Conservation (phyloP, 495 filamentous ascomycete genomes). For the Chaetomidium leptoderma region DNA sequence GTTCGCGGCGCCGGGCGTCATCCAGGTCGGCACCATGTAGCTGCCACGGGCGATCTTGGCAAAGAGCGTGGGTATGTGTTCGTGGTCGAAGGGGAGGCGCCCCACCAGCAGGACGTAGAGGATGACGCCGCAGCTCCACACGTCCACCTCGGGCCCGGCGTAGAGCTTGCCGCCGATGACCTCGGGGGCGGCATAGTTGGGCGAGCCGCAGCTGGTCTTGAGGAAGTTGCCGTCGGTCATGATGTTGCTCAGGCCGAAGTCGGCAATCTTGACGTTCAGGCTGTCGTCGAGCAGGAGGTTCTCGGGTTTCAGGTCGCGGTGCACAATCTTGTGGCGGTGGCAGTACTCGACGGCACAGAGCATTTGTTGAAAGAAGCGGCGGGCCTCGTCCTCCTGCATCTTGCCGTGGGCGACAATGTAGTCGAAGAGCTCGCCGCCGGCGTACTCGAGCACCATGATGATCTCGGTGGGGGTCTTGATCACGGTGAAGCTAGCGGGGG, state of each 20-base stretch:
- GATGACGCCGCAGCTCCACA: slow-evolving; percentile 99
- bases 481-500: slow-evolving; percentile 87
- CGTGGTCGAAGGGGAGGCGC: slow-evolving; percentile 92
- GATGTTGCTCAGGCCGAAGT: slow-evolving; percentile 97
- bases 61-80: slow-evolving; percentile 57
- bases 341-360: slow-evolving; percentile 99
- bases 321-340: slow-evolving; percentile 97
- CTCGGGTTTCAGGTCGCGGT: slow-evolving; percentile 96
- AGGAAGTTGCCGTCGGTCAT: slow-evolving; percentile 99
- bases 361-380: slow-evolving; percentile 98
- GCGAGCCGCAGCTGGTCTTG: slow-evolving; percentile 96
- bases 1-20: slow-evolving; percentile 75
- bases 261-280: slow-evolving; percentile 97
- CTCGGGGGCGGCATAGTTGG: slow-evolving; percentile 96
- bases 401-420: slow-evolving; percentile 90
- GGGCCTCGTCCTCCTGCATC: slow-evolving; percentile 82
- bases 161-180: slow-evolving; percentile 98
- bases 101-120: slow-evolving; percentile 92
- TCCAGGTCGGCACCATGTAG: slow-evolving; percentile 82
- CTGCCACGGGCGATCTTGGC: slow-evolving; percentile 56
- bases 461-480: slow-evolving; percentile 91
- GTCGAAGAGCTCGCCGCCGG: slow-evolving; percentile 93
- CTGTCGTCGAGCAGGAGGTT: slow-evolving; percentile 90
- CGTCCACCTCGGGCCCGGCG: slow-evolving; percentile 95
- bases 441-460: slow-evolving; percentile 98